phyloP scores from a whole-genome alignment of 2,329 filamentous ascomycete genomes.

The Fusarium graminum region DNA sequence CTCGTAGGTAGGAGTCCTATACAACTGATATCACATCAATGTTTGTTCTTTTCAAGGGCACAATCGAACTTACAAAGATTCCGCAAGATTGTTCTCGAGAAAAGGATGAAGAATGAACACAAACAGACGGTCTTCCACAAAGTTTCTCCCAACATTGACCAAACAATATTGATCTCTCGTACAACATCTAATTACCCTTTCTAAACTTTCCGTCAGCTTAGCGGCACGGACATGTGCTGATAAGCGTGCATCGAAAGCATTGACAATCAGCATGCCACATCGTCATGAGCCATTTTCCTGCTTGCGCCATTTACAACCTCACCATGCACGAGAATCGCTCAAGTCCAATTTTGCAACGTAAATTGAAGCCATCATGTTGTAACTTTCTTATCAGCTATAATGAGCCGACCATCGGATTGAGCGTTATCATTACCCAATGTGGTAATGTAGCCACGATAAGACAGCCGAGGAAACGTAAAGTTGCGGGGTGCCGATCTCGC shows the following conservation, averaged over 20 bases:
- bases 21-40: neutral
- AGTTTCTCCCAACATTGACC: neutral
- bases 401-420: too few relatives aligned
- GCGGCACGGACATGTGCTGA: neutral
- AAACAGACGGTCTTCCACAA: neutral
- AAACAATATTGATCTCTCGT: neutral
- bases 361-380: neutral
- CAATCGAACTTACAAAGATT: neutral
- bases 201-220: neutral
- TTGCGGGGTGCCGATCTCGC: slow-evolving; percentile 24
- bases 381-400: slow-evolving; percentile 14
- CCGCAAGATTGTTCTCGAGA: neutral
- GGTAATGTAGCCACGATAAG: slow-evolving; percentile 49
- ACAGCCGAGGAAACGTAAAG: neutral
- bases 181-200: neutral
- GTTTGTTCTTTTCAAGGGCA: neutral
- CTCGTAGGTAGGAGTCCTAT: fast-evolving
- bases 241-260: slow-evolving; percentile 5
- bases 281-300: neutral
- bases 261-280: neutral
- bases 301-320: slow-evolving; percentile 11
- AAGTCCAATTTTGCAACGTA: neutral
- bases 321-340: neutral
- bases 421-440: slow-evolving; percentile 33
- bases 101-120: neutral